These are phyloP conservation scores for Rhodotorula toruloides DNA, from an alignment of 768 basidiomycete genomes.

Conservation along the genomic window DNA sequence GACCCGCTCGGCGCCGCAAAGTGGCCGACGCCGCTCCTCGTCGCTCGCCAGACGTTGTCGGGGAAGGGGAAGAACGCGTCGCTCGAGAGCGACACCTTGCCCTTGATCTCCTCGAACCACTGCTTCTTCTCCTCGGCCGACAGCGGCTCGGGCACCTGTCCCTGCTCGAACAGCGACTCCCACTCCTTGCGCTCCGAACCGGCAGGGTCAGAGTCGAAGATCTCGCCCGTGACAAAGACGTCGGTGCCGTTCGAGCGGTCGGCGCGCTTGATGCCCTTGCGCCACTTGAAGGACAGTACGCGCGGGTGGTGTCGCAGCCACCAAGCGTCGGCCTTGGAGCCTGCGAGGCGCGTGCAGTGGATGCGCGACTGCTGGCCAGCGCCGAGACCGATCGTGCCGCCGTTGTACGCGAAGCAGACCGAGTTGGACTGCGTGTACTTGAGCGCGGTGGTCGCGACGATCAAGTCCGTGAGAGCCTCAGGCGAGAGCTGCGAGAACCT, in stretches of 20 bases:
- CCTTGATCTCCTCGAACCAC: slow-evolving; percentile 63
- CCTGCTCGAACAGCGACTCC: slow-evolving; percentile 75
- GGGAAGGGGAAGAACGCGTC: slow-evolving; percentile 99
- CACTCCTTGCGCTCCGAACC: slow-evolving; percentile 80
- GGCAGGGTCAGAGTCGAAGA: slow-evolving; percentile 43
- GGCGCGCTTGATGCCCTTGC: slow-evolving; percentile 92
- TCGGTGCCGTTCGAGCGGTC: slow-evolving; percentile 99
- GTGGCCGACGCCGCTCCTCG: slow-evolving; percentile 85
- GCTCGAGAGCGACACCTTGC: slow-evolving; percentile 84
- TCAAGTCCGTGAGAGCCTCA: slow-evolving; percentile 77
- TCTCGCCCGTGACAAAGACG: slow-evolving; percentile 83
- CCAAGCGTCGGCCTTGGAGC: slow-evolving; percentile 97
- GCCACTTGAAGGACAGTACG: slow-evolving; percentile 88
- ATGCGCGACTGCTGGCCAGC: slow-evolving; percentile 98
- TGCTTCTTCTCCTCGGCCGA: slow-evolving; percentile 64
- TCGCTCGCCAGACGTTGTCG: slow-evolving; percentile 90
- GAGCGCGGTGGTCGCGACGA: slow-evolving; percentile 90
- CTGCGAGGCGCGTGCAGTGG: slow-evolving; percentile 96
- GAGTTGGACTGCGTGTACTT: slow-evolving; percentile 99
- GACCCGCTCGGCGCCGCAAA: slow-evolving; percentile 71
- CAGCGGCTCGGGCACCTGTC: slow-evolving; percentile 58
- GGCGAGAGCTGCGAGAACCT: slow-evolving; percentile 60
- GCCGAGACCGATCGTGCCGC: slow-evolving; percentile 88
- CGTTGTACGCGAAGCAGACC: slow-evolving; percentile 87
- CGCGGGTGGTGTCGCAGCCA: slow-evolving; percentile 96